Conservation (phyloP, 2,329 filamentous ascomycete species). For the Ustulina deusta region DNA sequence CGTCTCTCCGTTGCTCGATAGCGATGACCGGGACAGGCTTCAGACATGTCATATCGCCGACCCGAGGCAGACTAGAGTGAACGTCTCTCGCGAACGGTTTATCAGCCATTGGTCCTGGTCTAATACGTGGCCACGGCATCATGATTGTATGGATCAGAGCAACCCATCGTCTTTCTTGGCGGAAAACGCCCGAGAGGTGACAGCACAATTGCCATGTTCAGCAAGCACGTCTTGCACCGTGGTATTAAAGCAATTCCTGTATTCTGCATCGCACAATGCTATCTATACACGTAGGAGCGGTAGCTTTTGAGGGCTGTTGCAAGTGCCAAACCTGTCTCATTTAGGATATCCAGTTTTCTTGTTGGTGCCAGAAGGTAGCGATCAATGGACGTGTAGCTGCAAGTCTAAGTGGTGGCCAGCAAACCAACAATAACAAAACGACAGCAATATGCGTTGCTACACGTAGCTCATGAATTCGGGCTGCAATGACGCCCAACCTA, state of each 20-base stretch:
- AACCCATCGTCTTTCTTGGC: background rate
- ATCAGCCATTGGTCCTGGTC: background rate
- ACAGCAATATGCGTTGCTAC: conserved; percentile 17
- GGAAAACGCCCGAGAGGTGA: background rate
- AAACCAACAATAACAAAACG: conserved; percentile 18
- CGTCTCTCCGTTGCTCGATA: background rate
- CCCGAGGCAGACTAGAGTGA: background rate
- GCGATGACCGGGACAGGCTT: background rate
- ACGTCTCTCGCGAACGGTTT: background rate
- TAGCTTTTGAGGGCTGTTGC: background rate
- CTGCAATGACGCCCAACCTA: conserved; percentile 30
- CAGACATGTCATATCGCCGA: background rate
- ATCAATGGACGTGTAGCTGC: conserved; percentile 19
- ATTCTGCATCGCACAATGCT: background rate
- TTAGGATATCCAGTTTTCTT: conserved; percentile 16
- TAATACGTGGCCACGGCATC: conserved; percentile 19
- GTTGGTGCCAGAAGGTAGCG: background rate
- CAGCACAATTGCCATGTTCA: conserved; percentile 10
- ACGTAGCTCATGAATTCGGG: conserved; percentile 23
- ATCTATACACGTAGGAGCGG: conserved; percentile 2
- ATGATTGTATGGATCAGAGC: background rate
- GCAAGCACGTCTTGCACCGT: background rate
- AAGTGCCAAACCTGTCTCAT: background rate
- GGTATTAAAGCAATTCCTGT: background rate
- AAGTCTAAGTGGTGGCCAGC: conserved; percentile 13